Evolutionary conservation across 768 basidiomycete species (phyloP), one percentile per base, ranked within the genome.

Genomic region (Imleria badia): DNA sequence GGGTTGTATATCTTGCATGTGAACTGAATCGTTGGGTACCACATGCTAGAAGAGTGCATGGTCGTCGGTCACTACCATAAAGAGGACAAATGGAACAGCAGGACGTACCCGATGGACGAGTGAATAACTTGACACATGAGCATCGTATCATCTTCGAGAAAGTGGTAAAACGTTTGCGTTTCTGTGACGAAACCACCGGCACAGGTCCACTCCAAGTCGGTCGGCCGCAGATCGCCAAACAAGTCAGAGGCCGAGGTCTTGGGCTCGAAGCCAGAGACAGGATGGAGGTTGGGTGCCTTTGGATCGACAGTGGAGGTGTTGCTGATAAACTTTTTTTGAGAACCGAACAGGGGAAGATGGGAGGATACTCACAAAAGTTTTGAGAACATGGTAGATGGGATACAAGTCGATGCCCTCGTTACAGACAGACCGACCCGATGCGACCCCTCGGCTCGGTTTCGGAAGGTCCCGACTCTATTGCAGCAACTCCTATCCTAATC

Each of bases 1-100:
- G 93, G 86, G 65, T 97, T 82, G 75, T 82, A 87, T 47, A 89
- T 73, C 73, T 94, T 96, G 84, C 86, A 94, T 5, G 86, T 90
- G 71, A 98, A 92, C 72, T 99, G 96, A 64, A 96, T 86, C 30
- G 88, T 91, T 5, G 97, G 94, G 67, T 90, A 95, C 85, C 95
- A 94, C 56, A 98, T 70, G 22, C 94, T 96, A 64, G 3, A 26
- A 8, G 1, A 52, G 56, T 14, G 59, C 2, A 46, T 54, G 48
- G 51, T 45, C 8, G 55, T 62, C 48, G 60, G 55, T 51, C 33
- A 52, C 20, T 26, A 29, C 34, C 26, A 56, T 34, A 23, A n/a
- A 34, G 31, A 54, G 26, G 52, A 23, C 14, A 29, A 20, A 58
- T 42, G 53, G 41, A 61, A 7, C n/a, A 44, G 39, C 22, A 35